Percentiles rank a stretch among this genome's conserved stretches.
Evolutionary conservation across 495 filamentous ascomycete species (phyloP).

Genomic region (Trichoderma asperelloides): DNA sequence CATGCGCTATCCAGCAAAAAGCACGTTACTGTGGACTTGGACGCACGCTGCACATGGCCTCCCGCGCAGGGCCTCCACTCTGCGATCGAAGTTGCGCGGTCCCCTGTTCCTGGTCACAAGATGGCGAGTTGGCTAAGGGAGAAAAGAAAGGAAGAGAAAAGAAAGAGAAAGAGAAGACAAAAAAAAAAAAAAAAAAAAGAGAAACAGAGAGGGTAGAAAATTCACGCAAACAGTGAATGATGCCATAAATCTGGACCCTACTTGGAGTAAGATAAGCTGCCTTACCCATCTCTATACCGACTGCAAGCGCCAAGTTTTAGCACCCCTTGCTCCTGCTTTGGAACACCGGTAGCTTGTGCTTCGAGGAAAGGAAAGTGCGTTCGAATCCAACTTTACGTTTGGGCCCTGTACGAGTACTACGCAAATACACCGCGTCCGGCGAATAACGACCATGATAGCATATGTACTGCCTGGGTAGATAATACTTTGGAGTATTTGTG

Average conservation of each 20-base stretch:
- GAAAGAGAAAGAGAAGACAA: not conserved
- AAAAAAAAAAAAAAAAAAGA: not conserved
- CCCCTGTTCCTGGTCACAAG: not conserved
- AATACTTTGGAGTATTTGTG: no score
- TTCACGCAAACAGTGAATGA: not conserved
- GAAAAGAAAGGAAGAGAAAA: not conserved
- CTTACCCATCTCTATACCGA: not conserved
- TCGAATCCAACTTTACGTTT: no score
- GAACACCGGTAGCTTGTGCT: not conserved
- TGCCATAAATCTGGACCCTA: not conserved
- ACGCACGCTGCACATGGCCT: slow-evolving; percentile 5
- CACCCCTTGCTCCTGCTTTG: not conserved
- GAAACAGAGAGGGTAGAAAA: not conserved
- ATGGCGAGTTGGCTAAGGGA: not conserved
- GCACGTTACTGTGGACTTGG: not conserved
- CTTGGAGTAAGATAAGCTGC: not conserved
- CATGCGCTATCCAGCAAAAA: not conserved
- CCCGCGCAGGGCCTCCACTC: not conserved
- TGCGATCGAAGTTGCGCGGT: not conserved
- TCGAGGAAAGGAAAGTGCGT: no score
- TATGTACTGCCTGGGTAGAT: no score
- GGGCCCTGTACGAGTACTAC: no score
- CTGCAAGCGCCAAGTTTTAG: not conserved
- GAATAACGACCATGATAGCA: no score
- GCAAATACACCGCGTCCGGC: no score